Percentiles rank a stretch among this genome's conserved stretches.
phyloP scores from a whole-genome alignment of 768 basidiomycete species.

The Calvatia gigantea region DNA sequence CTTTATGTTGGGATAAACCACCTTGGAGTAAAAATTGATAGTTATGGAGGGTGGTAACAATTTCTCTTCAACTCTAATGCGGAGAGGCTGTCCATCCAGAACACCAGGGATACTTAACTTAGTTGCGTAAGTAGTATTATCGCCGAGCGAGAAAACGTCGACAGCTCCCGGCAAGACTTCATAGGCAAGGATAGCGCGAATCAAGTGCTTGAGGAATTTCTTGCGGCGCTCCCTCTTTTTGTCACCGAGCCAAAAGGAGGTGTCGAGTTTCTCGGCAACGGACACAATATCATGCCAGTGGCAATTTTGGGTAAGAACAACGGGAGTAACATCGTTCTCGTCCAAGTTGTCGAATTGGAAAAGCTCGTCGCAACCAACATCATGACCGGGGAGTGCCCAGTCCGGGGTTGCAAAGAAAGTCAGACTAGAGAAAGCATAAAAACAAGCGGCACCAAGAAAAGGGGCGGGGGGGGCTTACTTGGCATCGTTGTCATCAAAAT shows the following conservation, averaged over 20 bases:
- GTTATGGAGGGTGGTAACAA: conserved; percentile 30
- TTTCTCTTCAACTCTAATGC: conserved; percentile 35
- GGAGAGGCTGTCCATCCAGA: conserved; percentile 40
- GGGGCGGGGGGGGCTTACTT: background rate
- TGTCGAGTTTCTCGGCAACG: conserved; percentile 5
- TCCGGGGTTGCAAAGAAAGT: conserved; percentile 55
- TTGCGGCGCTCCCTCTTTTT: conserved; percentile 44
- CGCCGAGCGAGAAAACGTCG: conserved; percentile 35
- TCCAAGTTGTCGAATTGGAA: conserved; percentile 1
- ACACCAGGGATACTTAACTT: conserved; percentile 38
- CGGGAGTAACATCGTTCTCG: conserved; percentile 2
- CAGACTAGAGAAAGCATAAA: conserved; percentile 26
- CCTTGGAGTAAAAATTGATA: conserved; percentile 48
- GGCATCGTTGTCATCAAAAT: conserved; percentile 11
- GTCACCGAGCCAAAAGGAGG: conserved; percentile 29
- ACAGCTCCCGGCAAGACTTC: conserved; percentile 45
- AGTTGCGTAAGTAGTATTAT: conserved; percentile 54
- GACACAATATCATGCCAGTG: conserved; percentile 5
- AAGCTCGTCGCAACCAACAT: conserved; percentile 12
- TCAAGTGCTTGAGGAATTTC: conserved; percentile 52
- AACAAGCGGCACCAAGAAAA: background rate
- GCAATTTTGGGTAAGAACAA: conserved; percentile 20
- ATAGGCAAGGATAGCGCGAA: conserved; percentile 53
- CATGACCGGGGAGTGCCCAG: conserved; percentile 32
- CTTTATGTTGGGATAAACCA: conserved; percentile 36